phyloP scores from a whole-genome alignment of 2,329 filamentous ascomycete genomes.

The Colletotrichum noveboracense region DNA sequence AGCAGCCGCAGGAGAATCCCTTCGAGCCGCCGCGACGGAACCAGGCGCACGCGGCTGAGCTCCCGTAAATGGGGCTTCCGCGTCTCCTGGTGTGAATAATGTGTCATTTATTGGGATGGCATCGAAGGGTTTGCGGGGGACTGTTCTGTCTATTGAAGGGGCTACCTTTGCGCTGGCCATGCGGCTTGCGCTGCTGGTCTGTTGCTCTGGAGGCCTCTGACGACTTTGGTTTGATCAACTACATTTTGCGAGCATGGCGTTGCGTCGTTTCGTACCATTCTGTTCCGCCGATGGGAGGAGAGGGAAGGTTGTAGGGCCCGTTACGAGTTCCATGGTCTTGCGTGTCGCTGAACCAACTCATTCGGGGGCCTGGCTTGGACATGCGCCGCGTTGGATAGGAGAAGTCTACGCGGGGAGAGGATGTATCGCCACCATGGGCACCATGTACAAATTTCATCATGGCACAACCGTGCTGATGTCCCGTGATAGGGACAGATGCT shows the following conservation, averaged over 20 bases:
- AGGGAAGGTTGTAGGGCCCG: background rate
- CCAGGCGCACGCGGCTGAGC: background rate
- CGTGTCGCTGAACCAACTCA: background rate
- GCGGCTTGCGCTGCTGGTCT: background rate
- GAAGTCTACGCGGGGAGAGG: too few relatives aligned
- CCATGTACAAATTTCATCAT: background rate
- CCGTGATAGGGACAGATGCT: background rate
- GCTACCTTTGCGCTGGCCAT: too few relatives aligned
- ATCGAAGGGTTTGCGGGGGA: background rate
- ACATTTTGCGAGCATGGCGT: conserved; percentile 17
- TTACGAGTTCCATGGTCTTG: background rate
- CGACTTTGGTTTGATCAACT: background rate
- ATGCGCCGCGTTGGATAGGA: background rate
- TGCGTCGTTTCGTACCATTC: conserved; percentile 1
- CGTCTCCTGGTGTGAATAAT: background rate
- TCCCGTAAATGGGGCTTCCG: background rate
- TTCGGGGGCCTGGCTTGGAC: background rate
- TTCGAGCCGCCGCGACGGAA: conserved; percentile 16
- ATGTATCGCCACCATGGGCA: background rate
- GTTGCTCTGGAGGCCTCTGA: background rate
- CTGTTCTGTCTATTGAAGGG: background rate
- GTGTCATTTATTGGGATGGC: background rate
- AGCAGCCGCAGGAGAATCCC: conserved; percentile 5
- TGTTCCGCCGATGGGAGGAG: background rate
- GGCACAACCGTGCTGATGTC: background rate